Evolutionary conservation across 352 stramenopile species (phyloP).

Genomic region (Pseudoperonospora humuli): DNA sequence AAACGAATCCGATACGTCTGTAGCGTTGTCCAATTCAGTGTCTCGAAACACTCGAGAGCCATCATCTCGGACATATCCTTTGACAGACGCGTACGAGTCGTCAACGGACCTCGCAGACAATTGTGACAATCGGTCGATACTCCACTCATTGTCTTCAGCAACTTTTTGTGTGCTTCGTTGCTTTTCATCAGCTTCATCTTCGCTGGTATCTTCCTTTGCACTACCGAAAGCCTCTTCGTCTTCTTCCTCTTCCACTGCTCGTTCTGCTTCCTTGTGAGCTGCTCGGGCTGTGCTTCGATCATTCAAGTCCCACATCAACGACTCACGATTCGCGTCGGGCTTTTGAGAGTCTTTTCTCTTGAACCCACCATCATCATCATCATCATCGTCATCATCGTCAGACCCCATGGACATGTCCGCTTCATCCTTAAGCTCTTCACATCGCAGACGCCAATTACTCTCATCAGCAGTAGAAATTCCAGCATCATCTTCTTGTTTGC

Average conservation of each 20-base stretch:
- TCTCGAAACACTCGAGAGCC: constrained; percentile 24
- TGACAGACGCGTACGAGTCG: constrained; percentile 30
- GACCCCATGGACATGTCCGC: constrained; percentile 16
- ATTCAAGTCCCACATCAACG: constrained; percentile 19
- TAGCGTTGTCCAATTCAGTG: constrained; percentile 20
- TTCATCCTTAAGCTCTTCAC: constrained; percentile 21
- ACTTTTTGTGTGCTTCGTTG: too few species aligned
- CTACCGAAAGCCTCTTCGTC: constrained; percentile 25
- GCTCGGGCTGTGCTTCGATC: constrained; percentile 14
- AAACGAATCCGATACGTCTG: constrained; percentile 11
- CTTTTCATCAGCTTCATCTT: constrained; percentile 13
- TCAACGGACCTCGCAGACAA: too few species aligned
- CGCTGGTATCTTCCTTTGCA: constrained; percentile 20
- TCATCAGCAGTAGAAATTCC: constrained; percentile 20
- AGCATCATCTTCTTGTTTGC: constrained; percentile 17
- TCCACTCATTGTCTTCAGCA: too few species aligned
- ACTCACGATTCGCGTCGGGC: too few species aligned
- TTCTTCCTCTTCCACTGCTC: constrained; percentile 24
- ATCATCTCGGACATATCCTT: constrained; percentile 6
- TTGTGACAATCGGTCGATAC: too few species aligned
- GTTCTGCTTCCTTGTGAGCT: constrained; percentile 9
- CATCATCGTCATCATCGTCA: constrained; percentile 6
- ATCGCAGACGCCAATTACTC: constrained; percentile 25
- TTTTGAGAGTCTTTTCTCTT: too few species aligned
- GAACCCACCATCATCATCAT: too few species aligned